Percentiles rank a stretch among this genome's conserved stretches.
Evolutionary conservation across 192 early-diverging fungal species (phyloP).

Genomic region (Coemansia sp.): DNA sequence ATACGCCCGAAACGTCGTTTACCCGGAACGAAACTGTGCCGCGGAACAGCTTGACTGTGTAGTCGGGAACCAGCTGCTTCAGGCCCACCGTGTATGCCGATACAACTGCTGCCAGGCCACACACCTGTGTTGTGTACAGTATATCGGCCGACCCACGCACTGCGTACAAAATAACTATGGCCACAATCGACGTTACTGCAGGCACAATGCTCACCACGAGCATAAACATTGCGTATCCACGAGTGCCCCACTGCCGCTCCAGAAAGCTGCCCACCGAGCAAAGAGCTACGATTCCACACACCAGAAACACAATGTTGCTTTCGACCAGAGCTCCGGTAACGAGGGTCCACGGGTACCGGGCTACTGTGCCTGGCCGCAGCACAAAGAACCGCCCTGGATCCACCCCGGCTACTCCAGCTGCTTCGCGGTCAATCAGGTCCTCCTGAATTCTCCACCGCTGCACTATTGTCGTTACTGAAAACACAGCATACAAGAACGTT

Average conservation of each 20-base stretch:
- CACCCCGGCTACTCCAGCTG: slow-evolving; percentile 1
- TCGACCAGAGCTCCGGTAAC: slow-evolving; percentile 39
- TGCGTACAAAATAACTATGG: slow-evolving; percentile 13
- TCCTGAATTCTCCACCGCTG: slow-evolving; percentile 9
- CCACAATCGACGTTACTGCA: slow-evolving; percentile 47
- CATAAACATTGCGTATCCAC: slow-evolving; percentile 72
- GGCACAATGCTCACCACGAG: slow-evolving; percentile 50
- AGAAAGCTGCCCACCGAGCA: slow-evolving; percentile 69
- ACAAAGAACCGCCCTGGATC: slow-evolving; percentile 43
- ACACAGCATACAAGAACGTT: slow-evolving; percentile 8
- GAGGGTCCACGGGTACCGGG: slow-evolving; percentile 51
- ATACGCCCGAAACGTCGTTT: slow-evolving; percentile 40
- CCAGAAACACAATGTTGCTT: slow-evolving; percentile 27
- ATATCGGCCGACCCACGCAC: slow-evolving; percentile 12
- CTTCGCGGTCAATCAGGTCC: slow-evolving; percentile 8
- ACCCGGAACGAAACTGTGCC: slow-evolving; percentile 67
- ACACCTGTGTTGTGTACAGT: slow-evolving; percentile 44
- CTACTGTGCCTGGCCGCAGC: slow-evolving; percentile 35
- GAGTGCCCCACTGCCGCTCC: slow-evolving; percentile 80
- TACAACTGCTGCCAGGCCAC: slow-evolving; percentile 72
- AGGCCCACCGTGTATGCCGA: slow-evolving; percentile 81
- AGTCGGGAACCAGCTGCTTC: slow-evolving; percentile 88
- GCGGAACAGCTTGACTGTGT: slow-evolving; percentile 66
- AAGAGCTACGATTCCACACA: slow-evolving; percentile 25
- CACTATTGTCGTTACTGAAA: slow-evolving; percentile 25